These are phyloP conservation scores for Triticum monococcum DNA, from an alignment of 176 grass and related monocot genomes.

Conservation along the genomic window DNA sequence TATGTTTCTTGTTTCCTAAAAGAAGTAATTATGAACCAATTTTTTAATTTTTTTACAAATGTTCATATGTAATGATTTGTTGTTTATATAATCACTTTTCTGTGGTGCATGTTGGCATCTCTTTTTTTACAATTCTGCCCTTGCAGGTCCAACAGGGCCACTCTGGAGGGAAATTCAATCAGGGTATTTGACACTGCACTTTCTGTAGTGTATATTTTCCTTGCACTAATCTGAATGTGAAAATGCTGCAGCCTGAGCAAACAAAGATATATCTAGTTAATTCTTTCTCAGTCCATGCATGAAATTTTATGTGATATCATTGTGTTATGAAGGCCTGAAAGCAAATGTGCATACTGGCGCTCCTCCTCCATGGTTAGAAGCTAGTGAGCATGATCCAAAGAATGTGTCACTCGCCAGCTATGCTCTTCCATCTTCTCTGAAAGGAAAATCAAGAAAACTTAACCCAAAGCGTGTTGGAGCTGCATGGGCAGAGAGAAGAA, in stretches of 20 bases:
- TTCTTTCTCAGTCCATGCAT: slow-evolving; percentile 15
- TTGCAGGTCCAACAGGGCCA: slow-evolving; percentile 42
- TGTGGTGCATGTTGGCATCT: neutral
- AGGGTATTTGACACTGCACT: slow-evolving; percentile 37
- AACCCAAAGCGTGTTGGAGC: slow-evolving; percentile 96
- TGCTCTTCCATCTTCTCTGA: slow-evolving; percentile 7
- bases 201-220: slow-evolving; percentile 8
- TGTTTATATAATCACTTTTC: neutral
- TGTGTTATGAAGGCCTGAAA: slow-evolving; percentile 58
- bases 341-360: slow-evolving; percentile 82
- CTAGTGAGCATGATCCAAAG: slow-evolving; percentile 36
- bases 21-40: neutral
- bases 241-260: slow-evolving; percentile 19
- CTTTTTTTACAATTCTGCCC: neutral
- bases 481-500: slow-evolving; percentile 89
- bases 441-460: slow-evolving; percentile 61
- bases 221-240: neutral
- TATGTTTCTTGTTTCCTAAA: neutral
- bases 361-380: slow-evolving; percentile 86
- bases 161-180: slow-evolving; percentile 31
- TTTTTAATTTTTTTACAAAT: neutral
- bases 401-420: slow-evolving; percentile 14
- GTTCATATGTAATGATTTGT: neutral
- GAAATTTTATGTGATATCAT: slow-evolving; percentile 25
- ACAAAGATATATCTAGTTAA: slow-evolving; percentile 15